phyloP scores from a whole-genome alignment of 192 early-diverging fungal species.

The Linnemannia schmuckeri region DNA sequence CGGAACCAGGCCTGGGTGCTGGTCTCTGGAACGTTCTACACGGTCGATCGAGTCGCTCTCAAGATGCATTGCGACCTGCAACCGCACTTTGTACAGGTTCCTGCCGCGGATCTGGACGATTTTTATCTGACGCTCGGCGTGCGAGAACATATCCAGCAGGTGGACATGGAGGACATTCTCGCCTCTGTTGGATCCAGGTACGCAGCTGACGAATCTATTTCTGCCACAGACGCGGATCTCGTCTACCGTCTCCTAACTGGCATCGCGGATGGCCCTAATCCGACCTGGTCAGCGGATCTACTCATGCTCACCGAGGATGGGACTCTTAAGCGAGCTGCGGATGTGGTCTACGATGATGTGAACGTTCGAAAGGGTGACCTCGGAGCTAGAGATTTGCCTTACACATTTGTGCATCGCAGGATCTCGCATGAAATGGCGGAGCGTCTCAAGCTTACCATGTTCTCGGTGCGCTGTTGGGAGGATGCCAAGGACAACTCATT shows the following conservation, averaged over 20 bases:
- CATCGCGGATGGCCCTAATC: neutral
- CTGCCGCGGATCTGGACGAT: neutral
- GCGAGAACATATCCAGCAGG: neutral
- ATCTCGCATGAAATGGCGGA: conserved; percentile 11
- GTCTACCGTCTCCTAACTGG: conserved; percentile 2
- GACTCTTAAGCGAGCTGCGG: neutral
- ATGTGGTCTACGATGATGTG: conserved; percentile 39
- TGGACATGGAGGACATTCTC: conserved; percentile 15
- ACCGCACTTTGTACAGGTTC: conserved; percentile 26
- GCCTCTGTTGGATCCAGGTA: neutral
- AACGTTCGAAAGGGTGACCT: neutral
- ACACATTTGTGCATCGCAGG: conserved; percentile 4
- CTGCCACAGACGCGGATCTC: conserved; percentile 10
- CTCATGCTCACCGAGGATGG: conserved; percentile 10
- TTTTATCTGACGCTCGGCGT: conserved; percentile 33
- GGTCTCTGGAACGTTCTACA: conserved; percentile 3
- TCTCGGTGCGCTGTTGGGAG: conserved; percentile 13
- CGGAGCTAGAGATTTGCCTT: neutral
- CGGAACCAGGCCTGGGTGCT: conserved; percentile 14
- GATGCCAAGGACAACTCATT: conserved; percentile 11
- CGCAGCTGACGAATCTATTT: neutral
- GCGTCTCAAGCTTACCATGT: conserved; percentile 19
- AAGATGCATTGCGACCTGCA: conserved; percentile 4
- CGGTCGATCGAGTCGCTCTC: conserved; percentile 14
- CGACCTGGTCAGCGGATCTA: neutral